These are phyloP conservation scores for Cyberlindnera maritima DNA, from an alignment of 805 yeast genomes.

Conservation along the genomic window DNA sequence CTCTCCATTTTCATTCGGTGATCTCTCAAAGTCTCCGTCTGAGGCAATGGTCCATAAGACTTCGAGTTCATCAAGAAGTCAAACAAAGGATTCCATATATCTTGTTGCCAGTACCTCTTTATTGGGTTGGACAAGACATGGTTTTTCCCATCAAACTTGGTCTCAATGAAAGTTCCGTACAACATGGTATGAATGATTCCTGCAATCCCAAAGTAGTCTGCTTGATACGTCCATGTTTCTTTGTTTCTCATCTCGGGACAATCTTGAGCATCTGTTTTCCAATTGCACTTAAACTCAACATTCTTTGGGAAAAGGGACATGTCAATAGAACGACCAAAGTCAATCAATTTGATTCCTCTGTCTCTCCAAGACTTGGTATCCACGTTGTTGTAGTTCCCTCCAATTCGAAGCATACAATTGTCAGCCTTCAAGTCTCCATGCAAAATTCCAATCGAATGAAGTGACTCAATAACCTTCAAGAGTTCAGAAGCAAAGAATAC, in stretches of 20 bases:
- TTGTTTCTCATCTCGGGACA: slow-evolving; percentile 65
- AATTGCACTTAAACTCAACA: slow-evolving; percentile 54
- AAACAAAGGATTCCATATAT: slow-evolving; percentile 69
- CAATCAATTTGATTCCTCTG: slow-evolving; percentile 64
- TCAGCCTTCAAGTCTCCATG: slow-evolving; percentile 89
- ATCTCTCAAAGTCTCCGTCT: slow-evolving; percentile 33
- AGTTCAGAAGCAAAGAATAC: slow-evolving; percentile 66
- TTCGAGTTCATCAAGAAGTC: slow-evolving; percentile 61
- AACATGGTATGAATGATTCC: slow-evolving; percentile 68
- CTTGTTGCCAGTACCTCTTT: slow-evolving; percentile 74
- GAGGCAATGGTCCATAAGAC: slow-evolving; percentile 36
- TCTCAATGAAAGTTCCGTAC: slow-evolving; percentile 63
- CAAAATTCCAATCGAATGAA: slow-evolving; percentile 66
- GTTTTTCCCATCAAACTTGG: slow-evolving; percentile 30
- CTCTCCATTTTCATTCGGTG: slow-evolving; percentile 39
- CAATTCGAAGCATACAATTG: slow-evolving; percentile 73
- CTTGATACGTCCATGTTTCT: slow-evolving; percentile 71
- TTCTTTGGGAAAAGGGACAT: slow-evolving; percentile 49
- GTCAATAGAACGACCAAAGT: slow-evolving; percentile 82
- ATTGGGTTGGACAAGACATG: slow-evolving; percentile 44
- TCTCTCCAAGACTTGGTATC: slow-evolving; percentile 27
- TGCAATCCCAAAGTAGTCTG: slow-evolving; percentile 84
- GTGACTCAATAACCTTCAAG: slow-evolving; percentile 50
- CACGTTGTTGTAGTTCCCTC: slow-evolving; percentile 22
- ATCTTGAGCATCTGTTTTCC: slow-evolving; percentile 65